Base-by-base conservation (phyloP, 176 grass and related monocot genomes). In the Oryza glaberrima region DNA sequence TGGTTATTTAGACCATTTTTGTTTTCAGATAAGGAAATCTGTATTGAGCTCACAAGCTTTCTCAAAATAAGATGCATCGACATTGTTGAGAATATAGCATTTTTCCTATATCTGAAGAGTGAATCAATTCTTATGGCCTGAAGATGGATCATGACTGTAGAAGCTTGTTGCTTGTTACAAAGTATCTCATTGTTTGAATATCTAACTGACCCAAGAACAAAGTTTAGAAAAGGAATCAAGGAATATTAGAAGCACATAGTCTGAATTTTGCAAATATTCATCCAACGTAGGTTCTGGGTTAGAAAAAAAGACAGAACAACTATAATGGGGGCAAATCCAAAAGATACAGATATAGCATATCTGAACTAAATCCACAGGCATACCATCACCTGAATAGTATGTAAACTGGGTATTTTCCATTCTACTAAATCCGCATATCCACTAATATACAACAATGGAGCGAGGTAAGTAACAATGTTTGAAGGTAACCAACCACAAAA, bases 371-470 rank as follows among this genome's bases (percentile, higher is more conserved):
- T 76, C 11, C 2, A 9, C 58, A 16, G 65, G 19, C 16, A 25
- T 38, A 49, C 58, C 32, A 65, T 71, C 40, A 81, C 6, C n/a
- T 17, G 7, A 88, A 45, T 48, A 40, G 38, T 40, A 40, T 49
- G 66, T 54, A 83, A 73, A 66, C 2, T 58, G 54, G 19, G 54
- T 58, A 58, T 35, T 26, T 17, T 26, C 14, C 8, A 35, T 38
- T 77, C 2, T 65, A 82, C 13, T 83, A 68, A 82, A 86, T 75
- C 52, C 63, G 67, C 28, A 19, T 69, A 76, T 75, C 28, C 70
- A 63, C 67, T 61, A 78, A 78, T 72, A 13, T 78, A 78, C 67
- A 82, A 82, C 47, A 68, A 20, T 46, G 46, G 32, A 78, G 56
- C 25, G 58, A 22, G 2, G 25, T 82, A 73, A 74, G 35, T 78